Evolutionary conservation across 306 rosid genomes (phyloP), one percentile per base, ranked within the genome.

Genomic region (Vigna angularis): DNA sequence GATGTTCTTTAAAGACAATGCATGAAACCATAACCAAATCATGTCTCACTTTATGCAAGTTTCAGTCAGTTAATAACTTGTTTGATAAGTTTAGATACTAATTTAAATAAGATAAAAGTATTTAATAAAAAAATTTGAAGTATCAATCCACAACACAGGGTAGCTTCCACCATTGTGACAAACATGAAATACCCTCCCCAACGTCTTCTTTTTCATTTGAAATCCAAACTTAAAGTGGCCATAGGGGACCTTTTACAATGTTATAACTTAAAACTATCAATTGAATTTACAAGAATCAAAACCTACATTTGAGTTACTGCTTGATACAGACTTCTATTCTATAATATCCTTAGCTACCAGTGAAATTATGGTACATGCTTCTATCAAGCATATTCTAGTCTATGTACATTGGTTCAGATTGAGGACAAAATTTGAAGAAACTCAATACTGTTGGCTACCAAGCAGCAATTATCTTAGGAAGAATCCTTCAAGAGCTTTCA

Each of bases 401-500:
- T 53, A 0, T 4, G 47, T 9, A 36, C 48, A 40, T 57, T 18
- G 26, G 38, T 58, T 65, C 14, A 72, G 53, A 73, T 36, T 53
- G 53, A 38, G 47, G 69, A 52, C 53, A 58, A 66, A 26, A 17
- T 38, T 18, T 24, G 38, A 38, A 74, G 44, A 58, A 57, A 38
- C 65, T 56, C 38, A 59, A 32, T 61, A 28, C 38, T 48, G 30
- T 71, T 66, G 49, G 34, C n/a, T 34, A 56, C 70, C 16, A 77
- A 42, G 14, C 30, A 59, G 17, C 66, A 59, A 57, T 32, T 59
- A 49, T 13, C 15, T 50, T 7, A 47, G 53, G 30, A 58, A 38
- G 72, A 49, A 17, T 68, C 11, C 62, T 9, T 59, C n/a, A 12
- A 57, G 76, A 82, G 44, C 58, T 16, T 42, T 14, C 77, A 73